Evolutionary conservation across 2,329 filamentous ascomycete genomes (phyloP), one percentile per base, ranked within the genome.

Genomic region (Talaromyces piceae): DNA sequence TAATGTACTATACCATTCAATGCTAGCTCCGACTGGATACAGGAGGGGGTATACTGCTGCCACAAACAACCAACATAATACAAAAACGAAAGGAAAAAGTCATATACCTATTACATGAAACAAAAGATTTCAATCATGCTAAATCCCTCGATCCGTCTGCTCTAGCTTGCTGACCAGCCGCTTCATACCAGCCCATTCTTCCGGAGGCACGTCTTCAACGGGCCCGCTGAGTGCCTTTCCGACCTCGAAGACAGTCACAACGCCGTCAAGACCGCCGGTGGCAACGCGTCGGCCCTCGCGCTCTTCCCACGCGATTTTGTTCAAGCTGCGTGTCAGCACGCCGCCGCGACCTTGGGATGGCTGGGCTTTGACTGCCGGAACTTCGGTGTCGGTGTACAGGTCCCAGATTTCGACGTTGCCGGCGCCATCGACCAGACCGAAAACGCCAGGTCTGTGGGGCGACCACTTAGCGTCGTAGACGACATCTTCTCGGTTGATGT

Each of bases 391-490:
- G 18, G 91, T 80, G 11, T 88, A 91, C 47, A 98, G 81, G 65
- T 98, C 94, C 88, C 93, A 98, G 46, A 98, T 78, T 71, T 98
- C 94, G 16, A 98, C 77, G 69, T 84, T 87, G 26, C 93, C 94
- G 2, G 88, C 88, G 28, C 93, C 93, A 61, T 98, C 94, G 2
- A 97, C 93, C 18, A 95, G 82, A 1, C 88, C 89, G 69, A 98
- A 98, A 7, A 98, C 88, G 31, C 90, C 91, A 0, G 93, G 93
- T 66, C 93, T 91, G 57, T 93, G 81, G 0, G 93, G 93, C 12
- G 89, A 95, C 94, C 94, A 98, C 49, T 85, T 86, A 2, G 89
- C 91, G 66, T 96, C 91, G 71, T 98, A 98, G 47, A 98, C 91
- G 18, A 96, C 85, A 62, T 98, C 94, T 71, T 98, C 94, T 50